phyloP scores from a whole-genome alignment of 345 rosid genomes.

The Salix dunnii region DNA sequence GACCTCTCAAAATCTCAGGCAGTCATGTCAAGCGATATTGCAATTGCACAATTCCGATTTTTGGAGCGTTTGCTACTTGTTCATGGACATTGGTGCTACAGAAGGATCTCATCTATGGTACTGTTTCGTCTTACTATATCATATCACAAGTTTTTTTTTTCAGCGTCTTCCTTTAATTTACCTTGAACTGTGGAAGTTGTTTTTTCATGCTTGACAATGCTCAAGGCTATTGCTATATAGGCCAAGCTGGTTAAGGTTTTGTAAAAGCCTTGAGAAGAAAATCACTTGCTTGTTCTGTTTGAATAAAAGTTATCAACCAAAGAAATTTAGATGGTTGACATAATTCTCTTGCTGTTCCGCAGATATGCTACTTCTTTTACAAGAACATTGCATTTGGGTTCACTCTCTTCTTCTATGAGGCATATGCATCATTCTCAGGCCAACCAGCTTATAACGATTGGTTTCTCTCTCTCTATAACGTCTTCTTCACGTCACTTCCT shows the following conservation, averaged over 20 bases:
- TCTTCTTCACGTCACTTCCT: conserved; percentile 96
- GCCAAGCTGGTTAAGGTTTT: not conserved
- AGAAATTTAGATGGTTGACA: conserved; percentile 9
- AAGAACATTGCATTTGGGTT: conserved; percentile 93
- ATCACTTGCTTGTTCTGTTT: not conserved
- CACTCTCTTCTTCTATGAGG: conserved; percentile 82
- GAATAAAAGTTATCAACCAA: not conserved
- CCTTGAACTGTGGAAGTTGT: not conserved
- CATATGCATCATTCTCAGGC: conserved; percentile 82
- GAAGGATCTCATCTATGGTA: conserved; percentile 94
- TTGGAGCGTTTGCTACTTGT: conserved; percentile 88
- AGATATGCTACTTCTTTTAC: conserved; percentile 99
- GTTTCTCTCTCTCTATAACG: conserved; percentile 76
- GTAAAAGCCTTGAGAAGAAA: not conserved
- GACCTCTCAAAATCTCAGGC: conserved; percentile 47
- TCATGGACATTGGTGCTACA: conserved; percentile 98
- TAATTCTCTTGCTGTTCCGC: conserved; percentile 19
- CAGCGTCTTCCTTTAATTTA: not conserved
- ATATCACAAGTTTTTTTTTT: not conserved
- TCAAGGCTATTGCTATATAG: not conserved
- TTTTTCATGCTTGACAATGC: not conserved
- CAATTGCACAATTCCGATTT: conserved; percentile 83
- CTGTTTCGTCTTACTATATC: not conserved
- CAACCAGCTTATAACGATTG: conserved; percentile 88
- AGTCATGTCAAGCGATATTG: conserved; percentile 95